These are phyloP conservation scores for Yamadazyma atlantica DNA, from an alignment of 1,139 yeast species.

Conservation along the genomic window DNA sequence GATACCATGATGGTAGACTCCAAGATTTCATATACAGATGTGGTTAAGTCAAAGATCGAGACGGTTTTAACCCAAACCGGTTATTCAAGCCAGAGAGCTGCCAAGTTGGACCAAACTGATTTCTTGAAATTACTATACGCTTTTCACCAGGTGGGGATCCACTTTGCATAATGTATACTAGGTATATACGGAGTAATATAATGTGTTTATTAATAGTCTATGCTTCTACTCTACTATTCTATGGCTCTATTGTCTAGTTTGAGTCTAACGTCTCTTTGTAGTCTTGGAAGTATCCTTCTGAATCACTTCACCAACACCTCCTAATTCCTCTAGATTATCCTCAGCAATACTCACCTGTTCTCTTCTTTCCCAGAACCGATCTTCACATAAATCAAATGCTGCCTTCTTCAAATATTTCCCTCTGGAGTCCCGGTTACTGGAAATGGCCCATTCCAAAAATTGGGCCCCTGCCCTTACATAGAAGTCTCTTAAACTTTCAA, in stretches of 20 bases:
- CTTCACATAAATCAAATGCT: conserved; percentile 89
- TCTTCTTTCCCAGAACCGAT: conserved; percentile 98
- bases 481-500: conserved; percentile 79
- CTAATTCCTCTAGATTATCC: conserved; percentile 83
- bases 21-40: conserved; percentile 37
- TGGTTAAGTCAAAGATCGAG: conserved; percentile 59
- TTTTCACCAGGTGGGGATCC: conserved; percentile 96
- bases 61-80: conserved; percentile 77
- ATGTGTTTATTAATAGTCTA: conserved; percentile 22
- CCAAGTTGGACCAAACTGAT: conserved; percentile 93
- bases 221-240: no score
- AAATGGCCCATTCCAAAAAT: conserved; percentile 90
- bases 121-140: conserved; percentile 84
- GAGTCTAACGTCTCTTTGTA: conserved; percentile 40
- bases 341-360: conserved; percentile 88
- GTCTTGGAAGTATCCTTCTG: conserved; percentile 64
- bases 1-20: conserved; percentile 56
- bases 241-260: no score
- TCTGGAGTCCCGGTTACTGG: conserved; percentile 80
- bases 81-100: conserved; percentile 82
- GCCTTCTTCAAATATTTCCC: conserved; percentile 89
- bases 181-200: not conserved
- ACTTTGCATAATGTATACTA: conserved; percentile 69
- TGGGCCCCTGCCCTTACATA: conserved; percentile 84
- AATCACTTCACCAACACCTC: conserved; percentile 89